Evolutionary conservation across 2,329 filamentous ascomycete genomes (phyloP).

Genomic region (Aspergillus sp.): DNA sequence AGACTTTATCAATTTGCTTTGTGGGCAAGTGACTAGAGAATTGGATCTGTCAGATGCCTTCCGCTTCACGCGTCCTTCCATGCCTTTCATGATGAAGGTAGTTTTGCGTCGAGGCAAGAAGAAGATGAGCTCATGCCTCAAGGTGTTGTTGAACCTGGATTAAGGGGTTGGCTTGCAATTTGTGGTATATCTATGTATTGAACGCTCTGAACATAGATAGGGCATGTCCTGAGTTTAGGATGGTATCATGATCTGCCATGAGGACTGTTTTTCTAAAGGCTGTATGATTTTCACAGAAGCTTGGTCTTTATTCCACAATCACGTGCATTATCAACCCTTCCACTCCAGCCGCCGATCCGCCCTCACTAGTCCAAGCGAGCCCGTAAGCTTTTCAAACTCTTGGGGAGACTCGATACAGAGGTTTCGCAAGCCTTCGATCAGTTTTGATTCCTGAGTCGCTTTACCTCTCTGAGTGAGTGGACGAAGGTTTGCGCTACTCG

Average conservation of each 20-base stretch:
- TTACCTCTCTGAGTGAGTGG: background rate
- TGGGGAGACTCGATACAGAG: background rate
- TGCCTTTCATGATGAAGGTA: background rate
- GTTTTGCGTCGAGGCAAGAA: background rate
- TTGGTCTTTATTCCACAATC: too few relatives aligned
- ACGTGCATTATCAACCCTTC: background rate
- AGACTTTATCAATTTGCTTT: background rate
- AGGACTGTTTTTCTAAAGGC: too few relatives aligned
- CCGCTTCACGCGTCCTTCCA: background rate
- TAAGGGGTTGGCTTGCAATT: background rate
- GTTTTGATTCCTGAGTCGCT: background rate
- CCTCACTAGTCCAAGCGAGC: background rate
- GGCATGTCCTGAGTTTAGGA: too few relatives aligned
- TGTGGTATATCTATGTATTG: background rate
- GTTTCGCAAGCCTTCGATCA: background rate
- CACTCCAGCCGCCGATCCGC: background rate
- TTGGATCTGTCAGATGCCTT: background rate
- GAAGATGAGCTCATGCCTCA: background rate
- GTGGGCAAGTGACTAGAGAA: background rate
- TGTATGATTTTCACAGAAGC: too few relatives aligned
- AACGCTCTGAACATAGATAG: too few relatives aligned
- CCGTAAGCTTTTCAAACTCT: background rate
- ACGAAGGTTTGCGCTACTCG: background rate
- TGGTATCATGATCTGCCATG: too few relatives aligned
- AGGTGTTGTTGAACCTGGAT: background rate